These are phyloP conservation scores for Alternaria sp. DNA, from an alignment of 2,329 filamentous ascomycete species.

Conservation along the genomic window DNA sequence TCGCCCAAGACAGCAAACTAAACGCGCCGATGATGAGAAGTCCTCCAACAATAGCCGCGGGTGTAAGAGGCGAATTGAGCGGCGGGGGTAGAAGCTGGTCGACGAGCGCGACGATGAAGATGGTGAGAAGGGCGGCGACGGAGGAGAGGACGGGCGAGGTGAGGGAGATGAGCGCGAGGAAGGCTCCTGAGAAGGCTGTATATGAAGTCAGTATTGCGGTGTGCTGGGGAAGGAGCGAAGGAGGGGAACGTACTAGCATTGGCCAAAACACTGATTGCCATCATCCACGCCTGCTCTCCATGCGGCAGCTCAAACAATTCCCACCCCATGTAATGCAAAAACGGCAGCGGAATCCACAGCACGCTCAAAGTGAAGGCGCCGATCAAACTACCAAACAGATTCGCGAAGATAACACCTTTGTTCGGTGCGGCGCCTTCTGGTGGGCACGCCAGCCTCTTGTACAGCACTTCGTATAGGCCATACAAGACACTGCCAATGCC, in stretches of 20 bases:
- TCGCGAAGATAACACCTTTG: slow-evolving; percentile 96
- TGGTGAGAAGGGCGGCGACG: slow-evolving; percentile 91
- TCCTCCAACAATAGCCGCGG: slow-evolving; percentile 81
- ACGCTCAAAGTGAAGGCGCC: slow-evolving; percentile 84
- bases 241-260: slow-evolving; percentile 71
- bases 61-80: slow-evolving; percentile 73
- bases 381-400: slow-evolving; percentile 86
- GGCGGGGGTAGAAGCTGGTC: slow-evolving; percentile 80
- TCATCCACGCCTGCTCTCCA: slow-evolving; percentile 78
- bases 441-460: slow-evolving; percentile 91
- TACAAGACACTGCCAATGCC: slow-evolving; percentile 90
- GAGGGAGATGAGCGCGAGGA: slow-evolving; percentile 89
- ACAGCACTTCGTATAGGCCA: slow-evolving; percentile 95
- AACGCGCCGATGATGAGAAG: slow-evolving; percentile 88
- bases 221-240: background rate
- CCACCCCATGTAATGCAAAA: slow-evolving; percentile 78
- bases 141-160: slow-evolving; percentile 92
- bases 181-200: slow-evolving; percentile 82
- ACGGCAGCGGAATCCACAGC: slow-evolving; percentile 88
- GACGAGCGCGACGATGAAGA: slow-evolving; percentile 92
- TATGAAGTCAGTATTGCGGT: slow-evolving; percentile 10
- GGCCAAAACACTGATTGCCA: slow-evolving; percentile 79
- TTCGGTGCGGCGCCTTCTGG: slow-evolving; percentile 83
- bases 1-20: slow-evolving; percentile 84
- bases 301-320: slow-evolving; percentile 84